A percentile compares a stretch with the other conserved stretches of the same genome.
These are phyloP conservation scores for Ceratobasidium sp. DNA, from an alignment of 1,284 basidiomycete species.

Conservation along the genomic window DNA sequence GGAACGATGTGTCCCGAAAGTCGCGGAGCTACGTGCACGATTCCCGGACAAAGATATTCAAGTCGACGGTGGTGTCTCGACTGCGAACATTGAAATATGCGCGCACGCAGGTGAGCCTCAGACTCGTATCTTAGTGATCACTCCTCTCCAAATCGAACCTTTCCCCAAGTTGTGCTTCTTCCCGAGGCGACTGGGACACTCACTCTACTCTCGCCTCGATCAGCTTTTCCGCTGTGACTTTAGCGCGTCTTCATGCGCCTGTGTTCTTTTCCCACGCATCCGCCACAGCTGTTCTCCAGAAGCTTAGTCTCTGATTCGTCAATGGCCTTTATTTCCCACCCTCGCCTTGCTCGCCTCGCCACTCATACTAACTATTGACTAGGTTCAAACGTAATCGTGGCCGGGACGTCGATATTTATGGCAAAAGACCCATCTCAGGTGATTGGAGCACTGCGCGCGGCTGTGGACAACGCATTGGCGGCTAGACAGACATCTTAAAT, in stretches of 20 bases:
- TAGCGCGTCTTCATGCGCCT: background rate
- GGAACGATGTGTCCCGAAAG: slow-evolving; percentile 91
- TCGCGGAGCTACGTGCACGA: slow-evolving; percentile 88
- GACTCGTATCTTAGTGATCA: slow-evolving; percentile 8
- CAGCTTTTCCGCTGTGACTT: background rate
- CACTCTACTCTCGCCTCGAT: slow-evolving; percentile 8
- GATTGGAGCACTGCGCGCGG: slow-evolving; percentile 75
- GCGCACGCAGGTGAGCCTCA: slow-evolving; percentile 81
- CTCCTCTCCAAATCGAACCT: background rate
- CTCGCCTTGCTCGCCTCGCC: slow-evolving; percentile 3
- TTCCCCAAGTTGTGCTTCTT: no score
- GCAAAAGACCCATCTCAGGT: slow-evolving; percentile 82
- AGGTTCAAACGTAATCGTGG: slow-evolving; percentile 98
- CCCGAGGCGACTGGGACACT: background rate
- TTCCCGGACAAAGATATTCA: slow-evolving; percentile 96
- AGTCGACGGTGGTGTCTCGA: slow-evolving; percentile 97
- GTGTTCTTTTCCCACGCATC: slow-evolving; percentile 24
- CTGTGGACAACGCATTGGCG: slow-evolving; percentile 68
- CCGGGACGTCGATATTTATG: slow-evolving; percentile 95
- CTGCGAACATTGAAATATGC: slow-evolving; percentile 88
- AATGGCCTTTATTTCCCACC: background rate
- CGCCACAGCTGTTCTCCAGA: no score
- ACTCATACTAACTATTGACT: slow-evolving; percentile 27
- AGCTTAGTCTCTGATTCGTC: background rate
- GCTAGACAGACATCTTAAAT: background rate